Conservation (phyloP, 2,329 filamentous ascomycete genomes). For the Neofusicoccum cordaticola region DNA sequence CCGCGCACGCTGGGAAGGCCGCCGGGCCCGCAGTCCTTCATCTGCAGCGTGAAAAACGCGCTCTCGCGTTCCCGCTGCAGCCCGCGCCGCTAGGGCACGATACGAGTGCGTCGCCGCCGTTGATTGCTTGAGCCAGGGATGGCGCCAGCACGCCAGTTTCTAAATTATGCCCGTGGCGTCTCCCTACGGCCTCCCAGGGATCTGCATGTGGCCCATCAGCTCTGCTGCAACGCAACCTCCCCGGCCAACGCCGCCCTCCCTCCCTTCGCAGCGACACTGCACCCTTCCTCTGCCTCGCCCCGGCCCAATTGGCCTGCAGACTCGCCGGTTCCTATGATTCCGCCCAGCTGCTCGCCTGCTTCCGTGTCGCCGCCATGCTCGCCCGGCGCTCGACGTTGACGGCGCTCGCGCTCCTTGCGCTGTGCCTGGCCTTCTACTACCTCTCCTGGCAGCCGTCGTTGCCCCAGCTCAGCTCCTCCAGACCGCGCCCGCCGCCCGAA, state of each 20-base stretch:
- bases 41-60: neutral
- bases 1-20: neutral
- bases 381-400: slow-evolving; percentile 13
- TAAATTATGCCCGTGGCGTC: slow-evolving; percentile 1
- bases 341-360: neutral
- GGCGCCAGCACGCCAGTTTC: neutral
- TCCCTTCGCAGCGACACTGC: slow-evolving; percentile 18
- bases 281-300: slow-evolving; percentile 8
- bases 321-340: neutral
- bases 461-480: neutral
- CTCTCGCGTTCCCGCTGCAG: neutral
- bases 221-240: neutral
- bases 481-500: neutral
- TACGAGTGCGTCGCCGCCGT: neutral
- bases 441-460: neutral
- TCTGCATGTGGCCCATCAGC: slow-evolving; percentile 1
- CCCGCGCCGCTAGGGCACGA: neutral
- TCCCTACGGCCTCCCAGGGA: slow-evolving; percentile 5
- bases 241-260: slow-evolving; percentile 21
- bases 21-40: neutral
- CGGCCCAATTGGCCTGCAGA: neutral
- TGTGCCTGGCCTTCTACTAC: slow-evolving; percentile 9
- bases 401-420: slow-evolving; percentile 1
- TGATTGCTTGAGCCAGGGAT: slow-evolving; percentile 6
- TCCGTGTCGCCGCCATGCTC: neutral